Evolutionary conservation across 371 early-diverging fungal genomes (phyloP).

Genomic region (Lichtheimia hyalospora): DNA sequence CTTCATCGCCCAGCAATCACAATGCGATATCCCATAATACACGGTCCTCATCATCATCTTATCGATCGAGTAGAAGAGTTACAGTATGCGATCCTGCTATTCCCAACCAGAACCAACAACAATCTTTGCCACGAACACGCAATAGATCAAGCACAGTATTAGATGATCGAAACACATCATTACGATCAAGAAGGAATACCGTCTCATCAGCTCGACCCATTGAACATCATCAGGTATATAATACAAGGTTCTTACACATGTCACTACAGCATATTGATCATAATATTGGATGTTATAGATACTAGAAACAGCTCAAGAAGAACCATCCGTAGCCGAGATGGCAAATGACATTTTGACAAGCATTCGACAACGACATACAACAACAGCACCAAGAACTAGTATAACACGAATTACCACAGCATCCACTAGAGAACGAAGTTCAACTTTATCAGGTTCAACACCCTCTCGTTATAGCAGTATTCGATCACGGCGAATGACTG

Average conservation of each 20-base stretch:
- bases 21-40: no score
- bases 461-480: neutral
- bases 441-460: neutral
- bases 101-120: no score
- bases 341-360: constrained; percentile 18
- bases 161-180: neutral
- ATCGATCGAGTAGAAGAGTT: no score
- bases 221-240: neutral
- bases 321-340: constrained; percentile 17
- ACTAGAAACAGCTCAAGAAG: neutral
- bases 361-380: constrained; percentile 15
- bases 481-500: constrained; percentile 4
- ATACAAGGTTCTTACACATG: neutral
- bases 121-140: neutral
- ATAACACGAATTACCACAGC: neutral
- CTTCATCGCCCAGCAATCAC: no score
- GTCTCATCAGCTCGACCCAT: neutral
- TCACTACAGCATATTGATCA: neutral
- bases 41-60: no score
- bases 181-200: neutral
- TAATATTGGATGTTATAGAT: neutral
- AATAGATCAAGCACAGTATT: neutral
- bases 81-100: no score
- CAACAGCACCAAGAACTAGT: constrained; percentile 1
- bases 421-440: neutral